Evolutionary conservation across 805 yeast genomes (phyloP).

Genomic region (Kurtzmaniella cleridarum): DNA sequence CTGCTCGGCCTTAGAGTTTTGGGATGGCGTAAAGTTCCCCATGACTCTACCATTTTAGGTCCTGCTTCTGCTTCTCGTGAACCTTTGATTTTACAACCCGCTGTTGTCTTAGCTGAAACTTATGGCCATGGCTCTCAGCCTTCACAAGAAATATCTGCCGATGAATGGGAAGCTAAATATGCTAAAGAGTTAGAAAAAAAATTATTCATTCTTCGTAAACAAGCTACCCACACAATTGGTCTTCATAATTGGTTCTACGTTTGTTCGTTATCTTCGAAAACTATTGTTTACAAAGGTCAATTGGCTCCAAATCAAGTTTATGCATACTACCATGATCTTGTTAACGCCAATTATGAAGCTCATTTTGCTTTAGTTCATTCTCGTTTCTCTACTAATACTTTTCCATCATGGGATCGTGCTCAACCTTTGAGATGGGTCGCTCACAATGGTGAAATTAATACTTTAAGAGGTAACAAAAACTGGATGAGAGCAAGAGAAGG

Average conservation of each 20-base stretch:
- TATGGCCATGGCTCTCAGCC: conserved; percentile 19
- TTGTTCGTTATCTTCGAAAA: conserved; percentile 82
- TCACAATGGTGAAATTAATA: conserved; percentile 97
- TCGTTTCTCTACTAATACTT: conserved; percentile 94
- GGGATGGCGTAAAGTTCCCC: conserved; percentile 95
- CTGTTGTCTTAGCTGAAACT: conserved; percentile 57
- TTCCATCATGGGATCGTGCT: conserved; percentile 99
- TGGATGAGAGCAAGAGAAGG: conserved; percentile 99
- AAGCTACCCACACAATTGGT: conserved; percentile 85
- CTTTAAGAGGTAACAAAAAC: conserved; percentile 94
- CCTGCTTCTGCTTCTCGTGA: conserved; percentile 93
- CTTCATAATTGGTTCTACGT: conserved; percentile 96
- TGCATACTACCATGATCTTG: conserved; percentile 88
- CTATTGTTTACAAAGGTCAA: conserved; percentile 96
- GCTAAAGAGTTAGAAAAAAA: conserved; percentile 73
- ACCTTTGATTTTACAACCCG: conserved; percentile 88
- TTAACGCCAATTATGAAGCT: conserved; percentile 86
- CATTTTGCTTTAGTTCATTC: conserved; percentile 97
- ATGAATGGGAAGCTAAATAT: conserved; percentile 50
- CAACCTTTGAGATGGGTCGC: conserved; percentile 97
- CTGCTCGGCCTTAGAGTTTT: conserved; percentile 75
- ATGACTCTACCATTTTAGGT: conserved; percentile 89
- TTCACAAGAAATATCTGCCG: conserved; percentile 33
- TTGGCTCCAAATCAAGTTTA: conserved; percentile 95
- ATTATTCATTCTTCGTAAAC: conserved; percentile 82